These are phyloP conservation scores for Achaetomiella virescens DNA, from an alignment of 495 filamentous ascomycete species.

Conservation along the genomic window DNA sequence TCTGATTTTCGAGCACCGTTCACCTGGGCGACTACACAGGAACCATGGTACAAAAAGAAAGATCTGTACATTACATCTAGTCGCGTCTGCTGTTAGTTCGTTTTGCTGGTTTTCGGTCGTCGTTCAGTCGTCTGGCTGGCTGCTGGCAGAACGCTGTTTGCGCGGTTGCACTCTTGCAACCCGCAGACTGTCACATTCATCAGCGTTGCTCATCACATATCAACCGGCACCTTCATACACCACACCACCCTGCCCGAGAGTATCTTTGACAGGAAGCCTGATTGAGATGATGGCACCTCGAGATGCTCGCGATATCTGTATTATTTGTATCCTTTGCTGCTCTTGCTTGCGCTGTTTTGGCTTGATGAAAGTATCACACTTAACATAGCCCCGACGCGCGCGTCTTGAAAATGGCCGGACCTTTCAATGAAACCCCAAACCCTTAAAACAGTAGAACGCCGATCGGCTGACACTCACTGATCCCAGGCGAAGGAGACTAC, in stretches of 20 bases:
- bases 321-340: slow-evolving; percentile 20
- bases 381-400: slow-evolving; percentile 18
- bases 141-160: slow-evolving; percentile 25
- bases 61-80: slow-evolving; percentile 39
- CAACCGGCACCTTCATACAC: slow-evolving; percentile 29
- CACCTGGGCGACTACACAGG: slow-evolving; percentile 32
- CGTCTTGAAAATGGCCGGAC: not conserved
- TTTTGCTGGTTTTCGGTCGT: slow-evolving; percentile 37
- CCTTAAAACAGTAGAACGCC: not conserved
- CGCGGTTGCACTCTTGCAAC: slow-evolving; percentile 26
- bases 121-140: slow-evolving; percentile 36
- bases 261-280: slow-evolving; percentile 16
- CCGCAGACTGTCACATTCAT: slow-evolving; percentile 22
- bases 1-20: slow-evolving; percentile 24
- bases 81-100: slow-evolving; percentile 35
- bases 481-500: slow-evolving; percentile 50
- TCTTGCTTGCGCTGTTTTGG: slow-evolving; percentile 23
- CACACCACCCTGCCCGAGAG: slow-evolving; percentile 7
- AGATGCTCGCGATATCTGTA: slow-evolving; percentile 13
- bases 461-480: slow-evolving; percentile 25
- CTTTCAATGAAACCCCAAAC: not conserved
- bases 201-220: slow-evolving; percentile 36
- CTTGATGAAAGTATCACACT: slow-evolving; percentile 29
- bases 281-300: slow-evolving; percentile 17
- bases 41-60: slow-evolving; percentile 36